These are phyloP conservation scores for Marsdenia floribunda DNA, from an alignment of 257 asterid genomes.

Conservation along the genomic window DNA sequence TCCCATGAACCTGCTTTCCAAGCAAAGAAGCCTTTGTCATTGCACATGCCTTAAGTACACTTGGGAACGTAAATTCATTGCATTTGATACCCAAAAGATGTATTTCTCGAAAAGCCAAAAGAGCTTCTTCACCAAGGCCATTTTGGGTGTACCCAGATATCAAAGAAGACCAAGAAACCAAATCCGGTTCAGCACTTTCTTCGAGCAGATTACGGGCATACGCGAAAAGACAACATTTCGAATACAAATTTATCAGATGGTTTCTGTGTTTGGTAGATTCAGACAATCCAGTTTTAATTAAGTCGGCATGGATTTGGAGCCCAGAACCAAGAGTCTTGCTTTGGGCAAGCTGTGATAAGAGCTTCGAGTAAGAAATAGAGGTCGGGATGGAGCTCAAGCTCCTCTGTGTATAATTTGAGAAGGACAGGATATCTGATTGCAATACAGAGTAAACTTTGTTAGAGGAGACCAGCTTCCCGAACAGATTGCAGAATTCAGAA, in stretches of 20 bases:
- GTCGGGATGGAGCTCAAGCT: neutral
- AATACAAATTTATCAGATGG: slow-evolving; percentile 52
- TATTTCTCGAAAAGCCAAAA: slow-evolving; percentile 47
- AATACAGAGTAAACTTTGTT: slow-evolving; percentile 7
- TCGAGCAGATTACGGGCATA: slow-evolving; percentile 54
- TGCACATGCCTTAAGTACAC: slow-evolving; percentile 77
- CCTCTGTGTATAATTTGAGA: neutral
- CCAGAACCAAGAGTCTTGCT: slow-evolving; percentile 46
- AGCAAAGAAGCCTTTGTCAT: slow-evolving; percentile 28
- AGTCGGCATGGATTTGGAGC: slow-evolving; percentile 54
- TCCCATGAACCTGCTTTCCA: slow-evolving; percentile 64
- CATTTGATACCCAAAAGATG: slow-evolving; percentile 49
- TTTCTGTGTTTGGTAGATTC: slow-evolving; percentile 40
- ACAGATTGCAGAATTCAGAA: neutral
- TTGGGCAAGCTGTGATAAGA: slow-evolving; percentile 41
- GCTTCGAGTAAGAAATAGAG: slow-evolving; percentile 44
- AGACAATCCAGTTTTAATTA: slow-evolving; percentile 35
- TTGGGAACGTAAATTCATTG: slow-evolving; percentile 63
- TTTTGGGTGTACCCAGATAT: slow-evolving; percentile 66
- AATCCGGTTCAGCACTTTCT: slow-evolving; percentile 56
- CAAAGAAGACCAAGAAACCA: slow-evolving; percentile 77
- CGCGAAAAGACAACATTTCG: slow-evolving; percentile 41
- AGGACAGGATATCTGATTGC: neutral
- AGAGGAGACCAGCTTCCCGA: slow-evolving; percentile 17
- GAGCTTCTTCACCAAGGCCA: slow-evolving; percentile 56